Evolutionary conservation across 257 asterid species (phyloP).

Genomic region (Solanum verrucosum): DNA sequence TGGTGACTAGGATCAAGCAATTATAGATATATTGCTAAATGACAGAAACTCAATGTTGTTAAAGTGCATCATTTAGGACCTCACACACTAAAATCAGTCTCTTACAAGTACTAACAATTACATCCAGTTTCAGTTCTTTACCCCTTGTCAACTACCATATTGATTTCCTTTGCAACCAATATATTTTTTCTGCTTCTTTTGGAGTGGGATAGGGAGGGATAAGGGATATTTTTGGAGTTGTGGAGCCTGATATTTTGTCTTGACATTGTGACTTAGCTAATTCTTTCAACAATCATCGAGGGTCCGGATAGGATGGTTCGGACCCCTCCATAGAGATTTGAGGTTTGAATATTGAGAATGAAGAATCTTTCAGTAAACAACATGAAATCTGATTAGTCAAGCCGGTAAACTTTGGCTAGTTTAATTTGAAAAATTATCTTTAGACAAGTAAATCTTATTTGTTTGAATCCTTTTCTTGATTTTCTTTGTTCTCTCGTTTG

Average conservation of each 20-base stretch:
- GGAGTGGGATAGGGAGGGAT: not conserved
- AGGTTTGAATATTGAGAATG: not conserved
- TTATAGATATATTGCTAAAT: not conserved
- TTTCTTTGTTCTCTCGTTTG: not conserved
- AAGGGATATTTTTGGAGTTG: not conserved
- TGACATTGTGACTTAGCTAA: not conserved
- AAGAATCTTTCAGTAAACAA: too few species aligned
- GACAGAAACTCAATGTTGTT: constrained; percentile 4
- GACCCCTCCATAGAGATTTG: not conserved
- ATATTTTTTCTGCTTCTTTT: not conserved
- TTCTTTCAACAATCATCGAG: not conserved
- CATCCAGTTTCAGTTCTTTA: not conserved
- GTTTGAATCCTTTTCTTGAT: not conserved
- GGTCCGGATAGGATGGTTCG: not conserved
- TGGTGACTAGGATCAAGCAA: not conserved
- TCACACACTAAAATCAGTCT: constrained; percentile 4
- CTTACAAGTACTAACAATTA: not conserved
- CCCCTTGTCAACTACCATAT: not conserved
- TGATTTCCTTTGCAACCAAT: not conserved
- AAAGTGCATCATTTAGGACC: not conserved
- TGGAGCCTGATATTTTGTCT: not conserved
- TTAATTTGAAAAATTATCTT: not conserved
- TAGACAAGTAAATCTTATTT: not conserved
- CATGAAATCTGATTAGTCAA: not conserved
- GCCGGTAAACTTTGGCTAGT: not conserved